Evolutionary conservation across 192 early-diverging fungal species (phyloP).

Genomic region (Endogone sp.): DNA sequence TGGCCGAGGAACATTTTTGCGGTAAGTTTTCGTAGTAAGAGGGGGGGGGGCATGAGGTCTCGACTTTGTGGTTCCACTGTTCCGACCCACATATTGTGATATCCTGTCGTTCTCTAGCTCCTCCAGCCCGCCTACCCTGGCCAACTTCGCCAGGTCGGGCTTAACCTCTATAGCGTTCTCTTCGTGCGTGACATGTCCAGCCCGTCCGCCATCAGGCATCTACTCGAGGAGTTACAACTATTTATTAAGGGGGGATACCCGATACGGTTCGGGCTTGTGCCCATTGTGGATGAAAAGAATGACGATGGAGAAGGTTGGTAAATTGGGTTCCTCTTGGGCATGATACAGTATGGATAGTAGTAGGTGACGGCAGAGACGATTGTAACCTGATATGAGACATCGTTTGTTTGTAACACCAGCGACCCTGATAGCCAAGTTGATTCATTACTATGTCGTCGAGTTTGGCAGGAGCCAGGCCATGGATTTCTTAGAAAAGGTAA

Average conservation of each 20-base stretch:
- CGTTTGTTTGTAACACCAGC: constrained; percentile 21
- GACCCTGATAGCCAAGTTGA: constrained; percentile 29
- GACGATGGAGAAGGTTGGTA: constrained; percentile 23
- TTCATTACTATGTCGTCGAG: constrained; percentile 29
- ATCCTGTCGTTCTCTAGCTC: constrained; percentile 34
- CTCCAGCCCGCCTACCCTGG: constrained; percentile 59
- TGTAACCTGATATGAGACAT: constrained; percentile 8
- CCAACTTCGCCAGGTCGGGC: constrained; percentile 70
- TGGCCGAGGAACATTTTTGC: constrained; percentile 58
- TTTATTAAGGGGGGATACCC: constrained; percentile 71
- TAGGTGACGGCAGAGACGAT: no score
- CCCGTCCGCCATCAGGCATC: constrained; percentile 39
- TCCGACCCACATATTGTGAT: background rate
- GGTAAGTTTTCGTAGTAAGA: constrained; percentile 17
- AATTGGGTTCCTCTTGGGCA: no score
- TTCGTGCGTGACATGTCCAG: constrained; percentile 72
- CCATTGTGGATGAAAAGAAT: constrained; percentile 46
- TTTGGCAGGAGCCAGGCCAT: constrained; percentile 22
- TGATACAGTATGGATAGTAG: no score
- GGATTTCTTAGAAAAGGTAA: constrained; percentile 33
- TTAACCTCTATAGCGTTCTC: constrained; percentile 73
- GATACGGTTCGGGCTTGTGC: constrained; percentile 83
- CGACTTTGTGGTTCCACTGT: background rate
- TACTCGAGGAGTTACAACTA: constrained; percentile 60
- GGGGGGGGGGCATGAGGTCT: background rate